These are phyloP conservation scores for Filobasidium uniguttulatum DNA, from an alignment of 1,284 basidiomycete genomes.

Conservation along the genomic window DNA sequence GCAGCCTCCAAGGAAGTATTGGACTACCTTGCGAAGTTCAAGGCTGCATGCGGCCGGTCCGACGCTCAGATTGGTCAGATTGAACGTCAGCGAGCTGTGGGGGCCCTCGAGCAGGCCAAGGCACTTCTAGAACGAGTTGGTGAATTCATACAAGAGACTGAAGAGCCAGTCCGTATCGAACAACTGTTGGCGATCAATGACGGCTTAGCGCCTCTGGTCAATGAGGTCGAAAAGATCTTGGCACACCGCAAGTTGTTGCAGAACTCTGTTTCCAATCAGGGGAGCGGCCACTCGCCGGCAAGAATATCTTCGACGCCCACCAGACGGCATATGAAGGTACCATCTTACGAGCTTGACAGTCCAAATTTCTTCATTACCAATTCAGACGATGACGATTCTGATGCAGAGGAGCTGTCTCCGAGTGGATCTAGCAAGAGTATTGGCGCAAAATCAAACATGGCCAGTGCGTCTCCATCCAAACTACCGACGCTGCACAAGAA, in stretches of 20 bases:
- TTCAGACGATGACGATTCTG: constrained; percentile 49
- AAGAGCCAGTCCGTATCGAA: constrained; percentile 49
- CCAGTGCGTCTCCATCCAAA: not conserved
- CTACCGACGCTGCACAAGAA: not conserved
- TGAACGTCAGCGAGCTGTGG: constrained; percentile 31
- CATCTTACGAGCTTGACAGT: constrained; percentile 46
- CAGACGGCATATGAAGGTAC: constrained; percentile 24
- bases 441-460: not conserved
- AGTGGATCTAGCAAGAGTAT: constrained; percentile 1
- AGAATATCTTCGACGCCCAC: constrained; percentile 7
- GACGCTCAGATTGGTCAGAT: constrained; percentile 15
- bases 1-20: constrained; percentile 42
- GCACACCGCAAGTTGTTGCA: constrained; percentile 6
- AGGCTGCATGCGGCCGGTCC: constrained; percentile 10
- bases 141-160: constrained; percentile 46
- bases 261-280: not conserved
- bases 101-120: constrained; percentile 42
- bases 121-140: constrained; percentile 48
- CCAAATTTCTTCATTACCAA: constrained; percentile 48
- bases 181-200: constrained; percentile 61
- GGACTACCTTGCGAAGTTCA: constrained; percentile 29
- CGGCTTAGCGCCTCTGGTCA: constrained; percentile 44
- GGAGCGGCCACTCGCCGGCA: constrained; percentile 8
- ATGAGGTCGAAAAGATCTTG: constrained; percentile 25
- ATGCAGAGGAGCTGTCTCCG: constrained; percentile 39